These are phyloP conservation scores for Xylaria sp. DNA, from an alignment of 2,329 filamentous ascomycete species.

Conservation along the genomic window DNA sequence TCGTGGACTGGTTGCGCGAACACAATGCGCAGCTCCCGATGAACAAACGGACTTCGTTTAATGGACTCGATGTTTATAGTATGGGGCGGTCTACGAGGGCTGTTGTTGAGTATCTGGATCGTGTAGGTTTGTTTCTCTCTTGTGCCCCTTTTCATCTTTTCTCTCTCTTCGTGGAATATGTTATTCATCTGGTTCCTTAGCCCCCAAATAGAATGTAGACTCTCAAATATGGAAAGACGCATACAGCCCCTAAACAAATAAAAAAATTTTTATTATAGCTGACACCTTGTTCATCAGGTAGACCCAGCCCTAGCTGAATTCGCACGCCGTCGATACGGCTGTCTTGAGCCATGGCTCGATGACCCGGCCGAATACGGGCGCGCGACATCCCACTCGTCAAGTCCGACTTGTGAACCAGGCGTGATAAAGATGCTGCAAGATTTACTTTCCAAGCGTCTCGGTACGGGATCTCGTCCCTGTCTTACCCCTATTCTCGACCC, in stretches of 20 bases:
- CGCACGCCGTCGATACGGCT: slow-evolving; percentile 58
- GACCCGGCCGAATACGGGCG: slow-evolving; percentile 61
- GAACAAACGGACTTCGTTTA: slow-evolving; percentile 52
- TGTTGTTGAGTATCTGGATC: slow-evolving; percentile 57
- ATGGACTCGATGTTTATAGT: slow-evolving; percentile 59
- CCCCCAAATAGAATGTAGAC: too few species aligned
- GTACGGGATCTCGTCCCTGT: neutral
- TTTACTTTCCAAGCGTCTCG: neutral
- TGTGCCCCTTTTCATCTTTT: too few species aligned
- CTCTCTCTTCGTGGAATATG: neutral
- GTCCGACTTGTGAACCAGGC: neutral
- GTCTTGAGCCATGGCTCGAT: slow-evolving; percentile 59
- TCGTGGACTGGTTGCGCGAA: slow-evolving; percentile 62
- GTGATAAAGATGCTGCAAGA: neutral
- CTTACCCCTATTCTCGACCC: too few species aligned
- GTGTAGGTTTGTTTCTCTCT: slow-evolving; percentile 17
- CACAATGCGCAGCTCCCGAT: slow-evolving; percentile 50
- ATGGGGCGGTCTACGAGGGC: slow-evolving; percentile 36
- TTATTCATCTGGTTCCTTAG: neutral
- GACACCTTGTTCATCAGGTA: neutral
- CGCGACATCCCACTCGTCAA: slow-evolving; percentile 50
- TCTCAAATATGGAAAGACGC: neutral
- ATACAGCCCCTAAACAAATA: too few species aligned
- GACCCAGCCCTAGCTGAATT: slow-evolving; percentile 51
- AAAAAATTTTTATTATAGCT: neutral